Conservation (phyloP, 2,329 filamentous ascomycete genomes). For the Penicillium hordei region DNA sequence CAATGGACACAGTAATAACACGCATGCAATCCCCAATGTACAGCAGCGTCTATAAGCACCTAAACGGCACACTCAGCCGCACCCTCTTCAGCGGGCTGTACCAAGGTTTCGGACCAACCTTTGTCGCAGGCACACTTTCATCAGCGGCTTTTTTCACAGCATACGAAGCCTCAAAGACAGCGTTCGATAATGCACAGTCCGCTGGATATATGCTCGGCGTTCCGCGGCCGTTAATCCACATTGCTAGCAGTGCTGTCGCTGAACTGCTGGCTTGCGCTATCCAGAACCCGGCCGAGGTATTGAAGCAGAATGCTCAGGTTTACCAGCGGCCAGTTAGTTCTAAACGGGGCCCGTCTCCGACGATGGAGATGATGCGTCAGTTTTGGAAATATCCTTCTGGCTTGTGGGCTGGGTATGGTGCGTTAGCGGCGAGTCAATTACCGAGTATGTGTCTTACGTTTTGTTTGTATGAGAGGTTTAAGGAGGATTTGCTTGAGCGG, state of each 20-base stretch:
- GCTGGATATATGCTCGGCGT: conserved; percentile 6
- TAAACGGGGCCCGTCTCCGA: neutral
- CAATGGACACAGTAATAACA: conserved; percentile 15
- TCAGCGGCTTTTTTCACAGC: conserved; percentile 8
- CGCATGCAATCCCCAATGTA: conserved; percentile 13
- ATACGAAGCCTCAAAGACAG: conserved; percentile 11
- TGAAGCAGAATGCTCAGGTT: conserved; percentile 16
- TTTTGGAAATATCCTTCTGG: conserved; percentile 3
- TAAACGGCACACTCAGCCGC: conserved; percentile 6
- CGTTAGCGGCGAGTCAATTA: conserved; percentile 9
- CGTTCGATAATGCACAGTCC: conserved; percentile 2
- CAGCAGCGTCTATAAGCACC: conserved; percentile 5
- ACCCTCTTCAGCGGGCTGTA: conserved; percentile 11
- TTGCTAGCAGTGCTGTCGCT: conserved; percentile 7
- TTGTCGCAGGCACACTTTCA: conserved; percentile 4
- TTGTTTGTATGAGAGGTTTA: conserved; percentile 12
- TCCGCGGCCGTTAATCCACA: conserved; percentile 2
- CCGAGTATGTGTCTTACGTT: conserved; percentile 13
- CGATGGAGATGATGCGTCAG: conserved; percentile 2
- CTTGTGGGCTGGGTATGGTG: conserved; percentile 8
- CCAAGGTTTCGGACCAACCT: conserved; percentile 12
- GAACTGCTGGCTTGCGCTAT: conserved; percentile 10
- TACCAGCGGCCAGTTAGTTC: neutral
- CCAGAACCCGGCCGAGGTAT: conserved; percentile 11
- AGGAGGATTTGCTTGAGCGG: conserved; percentile 5